Base-by-base conservation (phyloP, 495 filamentous ascomycete genomes). In the Lophiotrema nucula region DNA sequence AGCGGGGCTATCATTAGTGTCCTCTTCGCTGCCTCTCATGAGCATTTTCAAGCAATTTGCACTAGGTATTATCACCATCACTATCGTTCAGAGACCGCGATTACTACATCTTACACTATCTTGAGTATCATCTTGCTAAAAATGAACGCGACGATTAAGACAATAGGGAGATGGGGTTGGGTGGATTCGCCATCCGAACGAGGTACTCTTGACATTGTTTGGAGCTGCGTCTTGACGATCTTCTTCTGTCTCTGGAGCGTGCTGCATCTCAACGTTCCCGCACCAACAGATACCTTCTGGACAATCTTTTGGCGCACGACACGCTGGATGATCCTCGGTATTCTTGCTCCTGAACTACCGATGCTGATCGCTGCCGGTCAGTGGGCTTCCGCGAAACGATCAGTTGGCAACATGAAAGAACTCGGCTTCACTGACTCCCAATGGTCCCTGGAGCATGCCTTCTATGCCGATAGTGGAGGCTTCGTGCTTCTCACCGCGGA, bases 401-500 rank as follows among this genome's bases (percentile, higher is more conserved):
- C 65, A 1, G n/a, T 49, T 52, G 1, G 10, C 13, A 60, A 61
- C 27, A 58, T 70, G 57, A 35, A 51, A 25, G 15, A 19, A 8
- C 39, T 64, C 13, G 65, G 66, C 15, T 47, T 28, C 25, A 12
- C 13, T 24, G 4, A 65, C 24, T 19, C 48, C 4, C 13, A 46
- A 1, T 72, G 64, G 69, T 62, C 61, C 0, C 53, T 70, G 15
- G 47, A 53, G 0, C 68, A 71, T 27, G 64, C 54, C 1, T 71
- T 68, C 47, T 72, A 67, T 45, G 70, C 70, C 13, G 61, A 73
- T 18, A 70, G 61, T 53, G 71, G 71, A 19, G 70, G 67, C 0
- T 51, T 72, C 43, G 10, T 53, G 11, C 54, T 72, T 15, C 38
- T 60, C 16, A 21, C 61, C 4, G 41, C 28, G 3, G 60, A 68